A percentile compares a stretch with the other conserved stretches of the same genome.
phyloP scores from a whole-genome alignment of 345 rosid genomes.

The Jatropha curcas region DNA sequence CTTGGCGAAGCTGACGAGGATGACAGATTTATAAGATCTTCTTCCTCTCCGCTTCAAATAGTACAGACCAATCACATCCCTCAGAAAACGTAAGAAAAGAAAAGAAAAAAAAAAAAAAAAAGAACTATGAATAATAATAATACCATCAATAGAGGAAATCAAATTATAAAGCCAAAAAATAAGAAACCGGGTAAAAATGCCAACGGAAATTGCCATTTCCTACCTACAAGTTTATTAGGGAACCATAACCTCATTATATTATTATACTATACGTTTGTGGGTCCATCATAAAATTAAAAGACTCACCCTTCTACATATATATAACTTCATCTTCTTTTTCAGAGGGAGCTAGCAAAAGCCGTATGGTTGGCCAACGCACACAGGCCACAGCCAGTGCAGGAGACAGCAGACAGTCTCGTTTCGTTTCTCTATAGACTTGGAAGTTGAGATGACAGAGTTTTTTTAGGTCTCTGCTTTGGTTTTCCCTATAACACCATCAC shows the following conservation, averaged over 20 bases:
- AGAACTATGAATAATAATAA: too few species aligned
- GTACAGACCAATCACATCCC: too few species aligned
- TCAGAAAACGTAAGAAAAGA: too few species aligned
- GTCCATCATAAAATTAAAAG: neutral
- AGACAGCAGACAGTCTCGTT: neutral
- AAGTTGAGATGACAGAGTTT: neutral
- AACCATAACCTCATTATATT: neutral
- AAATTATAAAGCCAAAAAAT: neutral
- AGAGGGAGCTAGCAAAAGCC: neutral
- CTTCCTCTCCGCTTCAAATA: too few species aligned
- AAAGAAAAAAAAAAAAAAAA: too few species aligned
- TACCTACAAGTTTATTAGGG: too few species aligned
- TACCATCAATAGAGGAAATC: too few species aligned
- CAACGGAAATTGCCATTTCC: constrained; percentile 1
- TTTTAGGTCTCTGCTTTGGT: too few species aligned
- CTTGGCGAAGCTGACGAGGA: too few species aligned
- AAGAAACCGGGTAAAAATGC: constrained; percentile 1
- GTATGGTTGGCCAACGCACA: neutral
- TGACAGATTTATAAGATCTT: too few species aligned
- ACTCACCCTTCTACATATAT: neutral
- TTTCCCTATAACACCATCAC: neutral
- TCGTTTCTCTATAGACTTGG: neutral
- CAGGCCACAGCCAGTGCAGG: too few species aligned
- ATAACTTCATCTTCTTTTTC: neutral
- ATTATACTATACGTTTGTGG: neutral